phyloP scores from a whole-genome alignment of 192 early-diverging fungal species.

The Linnemannia elongata region DNA sequence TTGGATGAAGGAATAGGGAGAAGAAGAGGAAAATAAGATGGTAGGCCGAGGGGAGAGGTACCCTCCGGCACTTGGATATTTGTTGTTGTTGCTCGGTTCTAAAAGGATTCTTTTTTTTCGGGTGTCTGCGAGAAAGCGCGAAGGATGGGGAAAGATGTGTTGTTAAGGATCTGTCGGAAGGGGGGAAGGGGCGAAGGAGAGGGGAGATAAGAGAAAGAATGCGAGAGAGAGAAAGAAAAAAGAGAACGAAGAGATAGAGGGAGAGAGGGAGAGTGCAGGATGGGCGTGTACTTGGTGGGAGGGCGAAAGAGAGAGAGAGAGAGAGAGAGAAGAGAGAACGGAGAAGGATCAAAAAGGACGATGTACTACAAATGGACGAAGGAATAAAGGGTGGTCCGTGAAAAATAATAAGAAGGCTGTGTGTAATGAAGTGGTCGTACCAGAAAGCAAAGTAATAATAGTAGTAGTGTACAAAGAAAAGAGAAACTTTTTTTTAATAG shows the following conservation, averaged over 20 bases:
- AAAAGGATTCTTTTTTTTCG: neutral
- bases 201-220: neutral
- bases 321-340: neutral
- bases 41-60: neutral
- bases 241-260: neutral
- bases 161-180: neutral
- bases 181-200: neutral
- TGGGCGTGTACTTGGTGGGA: neutral
- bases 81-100: neutral
- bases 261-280: neutral
- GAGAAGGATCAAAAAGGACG: neutral
- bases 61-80: neutral
- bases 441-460: neutral
- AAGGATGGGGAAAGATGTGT: neutral
- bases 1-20: neutral
- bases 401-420: neutral
- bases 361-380: neutral
- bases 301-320: neutral
- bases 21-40: neutral
- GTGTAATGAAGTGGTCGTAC: neutral
- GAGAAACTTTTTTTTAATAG: neutral
- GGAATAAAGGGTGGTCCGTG: neutral
- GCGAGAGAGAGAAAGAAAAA: neutral
- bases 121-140: neutral
- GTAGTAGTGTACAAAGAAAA: neutral